Conservation (phyloP, 2,329 filamentous ascomycete species). For the Stagonosporopsis cucurbitacearum region DNA sequence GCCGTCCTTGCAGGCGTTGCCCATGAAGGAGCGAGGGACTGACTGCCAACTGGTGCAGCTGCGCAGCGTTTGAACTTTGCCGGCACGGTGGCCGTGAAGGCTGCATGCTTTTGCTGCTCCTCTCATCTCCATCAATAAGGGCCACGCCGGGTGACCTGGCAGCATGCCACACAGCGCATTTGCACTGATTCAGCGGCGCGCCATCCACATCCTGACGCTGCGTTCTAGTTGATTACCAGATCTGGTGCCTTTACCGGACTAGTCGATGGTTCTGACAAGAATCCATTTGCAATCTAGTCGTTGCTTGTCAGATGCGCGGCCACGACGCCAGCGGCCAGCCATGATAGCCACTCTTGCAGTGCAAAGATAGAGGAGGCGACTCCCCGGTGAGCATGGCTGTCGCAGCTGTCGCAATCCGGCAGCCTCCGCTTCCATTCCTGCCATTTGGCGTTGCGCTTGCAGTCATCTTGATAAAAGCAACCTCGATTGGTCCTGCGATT, state of each 20-base stretch:
- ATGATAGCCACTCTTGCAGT: constrained; percentile 11
- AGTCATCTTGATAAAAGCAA: constrained; percentile 16
- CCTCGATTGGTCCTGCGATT: constrained; percentile 11
- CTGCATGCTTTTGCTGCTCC: not conserved
- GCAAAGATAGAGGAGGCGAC: constrained; percentile 20
- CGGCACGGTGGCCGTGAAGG: not conserved
- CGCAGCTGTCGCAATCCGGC: constrained; percentile 12
- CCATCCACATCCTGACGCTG: constrained; percentile 10
- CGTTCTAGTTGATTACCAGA: constrained; percentile 18
- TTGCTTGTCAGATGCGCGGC: constrained; percentile 8
- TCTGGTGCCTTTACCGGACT: constrained; percentile 12
- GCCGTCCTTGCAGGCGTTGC: constrained; percentile 14
- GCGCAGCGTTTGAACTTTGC: not conserved
- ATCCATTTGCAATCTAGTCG: constrained; percentile 30
- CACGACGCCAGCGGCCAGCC: constrained; percentile 7
- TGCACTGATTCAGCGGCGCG: constrained; percentile 12
- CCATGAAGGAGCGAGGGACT: constrained; percentile 2
- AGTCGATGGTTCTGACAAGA: constrained; percentile 25
- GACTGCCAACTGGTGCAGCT: constrained; percentile 3
- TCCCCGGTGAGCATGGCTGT: constrained; percentile 18
- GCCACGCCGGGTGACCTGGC: constrained; percentile 9
- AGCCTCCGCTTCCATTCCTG: constrained; percentile 18
- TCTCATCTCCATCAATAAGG: constrained; percentile 1
- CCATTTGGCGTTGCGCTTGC: constrained; percentile 5
- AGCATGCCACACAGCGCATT: constrained; percentile 1